These are phyloP conservation scores for Dysphania ambrosioides DNA, from an alignment of 148 eudicot species.

Conservation along the genomic window DNA sequence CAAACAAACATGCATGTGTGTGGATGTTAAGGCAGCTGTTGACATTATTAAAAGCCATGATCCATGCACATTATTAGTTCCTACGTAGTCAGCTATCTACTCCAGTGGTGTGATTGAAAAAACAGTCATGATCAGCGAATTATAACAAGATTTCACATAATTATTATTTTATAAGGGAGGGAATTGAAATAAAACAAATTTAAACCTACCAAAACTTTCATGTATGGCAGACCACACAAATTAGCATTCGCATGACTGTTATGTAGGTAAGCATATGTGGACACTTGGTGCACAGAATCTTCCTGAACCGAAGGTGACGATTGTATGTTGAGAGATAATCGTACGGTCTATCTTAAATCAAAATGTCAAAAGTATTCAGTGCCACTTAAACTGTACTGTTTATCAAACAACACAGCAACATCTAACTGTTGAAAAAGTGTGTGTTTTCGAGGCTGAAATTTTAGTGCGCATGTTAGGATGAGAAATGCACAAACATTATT, in stretches of 20 bases:
- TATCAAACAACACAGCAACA: background rate
- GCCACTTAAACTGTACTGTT: background rate
- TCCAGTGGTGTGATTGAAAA: constrained; percentile 16
- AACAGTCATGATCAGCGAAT: constrained; percentile 17
- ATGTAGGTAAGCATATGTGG: background rate
- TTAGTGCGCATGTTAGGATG: background rate
- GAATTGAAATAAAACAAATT: background rate
- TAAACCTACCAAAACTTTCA: constrained; percentile 9
- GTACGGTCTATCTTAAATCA: constrained; percentile 14
- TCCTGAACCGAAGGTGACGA: background rate
- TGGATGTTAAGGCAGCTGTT: constrained; percentile 12
- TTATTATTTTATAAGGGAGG: background rate
- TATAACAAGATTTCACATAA: background rate
- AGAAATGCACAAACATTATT: background rate
- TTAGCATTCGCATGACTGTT: background rate
- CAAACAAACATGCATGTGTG: constrained; percentile 9
- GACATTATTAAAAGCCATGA: background rate
- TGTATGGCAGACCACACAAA: background rate
- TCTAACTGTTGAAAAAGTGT: constrained; percentile 6
- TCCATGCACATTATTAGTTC: constrained; percentile 25
- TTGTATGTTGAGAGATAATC: background rate
- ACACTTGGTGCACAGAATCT: constrained; percentile 27
- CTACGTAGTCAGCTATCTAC: constrained; percentile 33
- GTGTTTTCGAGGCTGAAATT: background rate
- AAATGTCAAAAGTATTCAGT: background rate